Evolutionary conservation across 2,329 filamentous ascomycete genomes (phyloP), one percentile per base, ranked within the genome.

Genomic region (Beauveria rudraprayagi): DNA sequence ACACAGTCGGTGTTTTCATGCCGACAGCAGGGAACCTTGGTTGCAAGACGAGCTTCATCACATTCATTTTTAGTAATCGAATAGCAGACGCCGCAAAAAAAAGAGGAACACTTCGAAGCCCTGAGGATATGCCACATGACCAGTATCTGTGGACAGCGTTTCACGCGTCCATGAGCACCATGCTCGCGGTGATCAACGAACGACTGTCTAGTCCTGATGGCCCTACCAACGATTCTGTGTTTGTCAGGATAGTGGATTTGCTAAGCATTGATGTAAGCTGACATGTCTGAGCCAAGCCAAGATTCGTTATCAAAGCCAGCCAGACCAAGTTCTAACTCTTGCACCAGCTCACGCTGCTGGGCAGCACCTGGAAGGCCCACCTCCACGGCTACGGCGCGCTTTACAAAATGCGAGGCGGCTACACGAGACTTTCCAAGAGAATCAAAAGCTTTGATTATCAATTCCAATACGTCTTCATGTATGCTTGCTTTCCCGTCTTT

Each of bases 11-110:
- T 28, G 34, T 17, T 5, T 58, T 19, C 17, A 50, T 43, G 56
- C 56, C 56, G 6, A 50, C 56, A 3, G 56, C 56, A 28, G 46
- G 46, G n/a, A 58, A 58, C 17, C 37, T 58, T 19, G 56, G 56
- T 11, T 58, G 56, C 46, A 58, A 58, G 47, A 58, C 56, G 22
- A 58, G 56, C 46, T 58, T 58, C 47, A 43, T 58, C 34, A 58
- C 56, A 41, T 58, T 58, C 11, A 14, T 58, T 17, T 58, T 58
- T 22, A 58, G 56, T n/a, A 58, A 58, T 28, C 56, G 56, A 58
- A 58, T 58, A 51, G 56, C 56, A 43, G 56, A 58, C 10, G 56
- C 47, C 16, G 56, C 56, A 6, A 58, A 58, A 26, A 58, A 34
- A 2, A 48, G 56, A 51, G 56, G 56, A 11, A 43, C 56, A 3